A percentile compares a stretch with the other conserved stretches of the same genome.
phyloP scores from a whole-genome alignment of 148 eudicot genomes.

The Talinum fruticosum region DNA sequence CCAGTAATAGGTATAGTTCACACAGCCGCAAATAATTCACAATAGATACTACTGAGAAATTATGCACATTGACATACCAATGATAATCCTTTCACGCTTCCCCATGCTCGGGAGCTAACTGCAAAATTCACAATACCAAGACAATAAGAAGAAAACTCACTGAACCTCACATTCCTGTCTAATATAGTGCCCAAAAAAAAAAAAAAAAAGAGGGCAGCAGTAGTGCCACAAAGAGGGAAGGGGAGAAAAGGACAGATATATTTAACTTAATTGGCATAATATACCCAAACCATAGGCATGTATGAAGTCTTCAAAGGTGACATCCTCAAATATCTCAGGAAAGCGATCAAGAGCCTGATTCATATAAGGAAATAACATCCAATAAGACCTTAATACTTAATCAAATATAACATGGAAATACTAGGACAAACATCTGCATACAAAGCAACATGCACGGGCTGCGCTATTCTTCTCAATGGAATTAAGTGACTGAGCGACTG shows the following conservation, averaged over 20 bases:
- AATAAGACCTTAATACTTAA: background rate
- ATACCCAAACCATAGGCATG: slow-evolving; percentile 75
- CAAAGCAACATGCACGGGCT: background rate
- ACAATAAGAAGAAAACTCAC: background rate
- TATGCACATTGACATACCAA: slow-evolving; percentile 43
- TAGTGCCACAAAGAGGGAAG: background rate
- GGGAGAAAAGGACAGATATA: background rate
- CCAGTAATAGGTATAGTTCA: background rate
- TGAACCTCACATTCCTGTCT: background rate
- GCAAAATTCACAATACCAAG: slow-evolving; percentile 28
- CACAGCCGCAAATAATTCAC: background rate
- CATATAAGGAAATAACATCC: background rate
- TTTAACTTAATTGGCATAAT: slow-evolving; percentile 1
- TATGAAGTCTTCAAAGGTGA: slow-evolving; percentile 49
- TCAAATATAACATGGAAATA: background rate
- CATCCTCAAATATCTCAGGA: slow-evolving; percentile 43
- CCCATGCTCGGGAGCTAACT: slow-evolving; percentile 92
- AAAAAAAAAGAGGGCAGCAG: background rate
- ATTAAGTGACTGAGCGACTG: background rate
- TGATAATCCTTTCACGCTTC: slow-evolving; percentile 63
- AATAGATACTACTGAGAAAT: slow-evolving; percentile 2
- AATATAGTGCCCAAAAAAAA: background rate
- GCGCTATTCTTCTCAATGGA: background rate
- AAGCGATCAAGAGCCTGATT: slow-evolving; percentile 53
- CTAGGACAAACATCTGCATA: background rate